Conservation (phyloP, 768 basidiomycete species). For the Lactifluus echinatus region DNA sequence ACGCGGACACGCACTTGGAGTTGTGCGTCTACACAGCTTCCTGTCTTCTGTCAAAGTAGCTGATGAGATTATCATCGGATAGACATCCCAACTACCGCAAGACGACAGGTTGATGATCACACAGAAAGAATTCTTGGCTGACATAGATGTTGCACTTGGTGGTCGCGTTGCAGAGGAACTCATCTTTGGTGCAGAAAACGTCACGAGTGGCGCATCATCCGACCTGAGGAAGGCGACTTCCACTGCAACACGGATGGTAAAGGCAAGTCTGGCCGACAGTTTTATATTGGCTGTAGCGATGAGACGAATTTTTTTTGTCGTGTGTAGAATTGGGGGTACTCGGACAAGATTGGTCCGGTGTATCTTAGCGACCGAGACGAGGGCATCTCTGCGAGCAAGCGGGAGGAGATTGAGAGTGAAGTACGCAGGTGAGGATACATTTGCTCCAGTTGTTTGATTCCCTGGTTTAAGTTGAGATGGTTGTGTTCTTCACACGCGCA, state of each 20-base stretch:
- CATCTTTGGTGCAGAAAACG: conserved; percentile 78
- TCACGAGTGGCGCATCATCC: conserved; percentile 87
- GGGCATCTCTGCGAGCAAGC: conserved; percentile 62
- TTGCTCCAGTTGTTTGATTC: background rate
- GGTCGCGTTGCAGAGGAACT: conserved; percentile 94
- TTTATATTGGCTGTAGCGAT: background rate
- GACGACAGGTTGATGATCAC: conserved; percentile 67
- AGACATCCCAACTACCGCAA: conserved; percentile 73
- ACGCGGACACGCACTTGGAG: conserved; percentile 86
- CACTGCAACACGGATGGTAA: conserved; percentile 81
- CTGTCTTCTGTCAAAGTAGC: background rate
- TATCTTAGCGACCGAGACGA: conserved; percentile 68
- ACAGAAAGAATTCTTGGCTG: conserved; percentile 64
- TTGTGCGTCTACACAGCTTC: conserved; percentile 42
- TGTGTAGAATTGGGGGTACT: conserved; percentile 67
- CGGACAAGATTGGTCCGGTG: conserved; percentile 71
- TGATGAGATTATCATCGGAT: background rate
- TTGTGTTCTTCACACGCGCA: background rate
- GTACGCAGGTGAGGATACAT: conserved; percentile 55
- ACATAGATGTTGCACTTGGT: conserved; percentile 89
- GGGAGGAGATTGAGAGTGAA: conserved; percentile 83
- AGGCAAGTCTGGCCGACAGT: conserved; percentile 43
- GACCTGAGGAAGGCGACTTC: conserved; percentile 76
- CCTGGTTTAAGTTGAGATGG: background rate
- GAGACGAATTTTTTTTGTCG: background rate